These are phyloP conservation scores for Vanderwaltozyma yarrowii DNA, from an alignment of 805 yeast species.

Conservation along the genomic window DNA sequence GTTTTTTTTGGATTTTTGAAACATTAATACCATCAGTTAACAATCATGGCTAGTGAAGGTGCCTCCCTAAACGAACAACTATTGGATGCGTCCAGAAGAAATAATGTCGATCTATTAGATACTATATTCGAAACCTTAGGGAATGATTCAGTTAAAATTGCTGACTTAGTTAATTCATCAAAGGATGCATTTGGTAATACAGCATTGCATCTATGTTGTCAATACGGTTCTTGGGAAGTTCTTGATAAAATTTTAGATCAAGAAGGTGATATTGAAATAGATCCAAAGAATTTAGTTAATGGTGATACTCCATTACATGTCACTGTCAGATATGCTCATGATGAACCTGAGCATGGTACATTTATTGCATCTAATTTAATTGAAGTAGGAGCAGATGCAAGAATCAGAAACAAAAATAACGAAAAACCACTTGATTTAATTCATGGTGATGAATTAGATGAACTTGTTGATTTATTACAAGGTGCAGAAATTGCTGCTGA, in stretches of 20 bases:
- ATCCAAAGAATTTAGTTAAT: slow-evolving; percentile 58
- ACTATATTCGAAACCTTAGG: slow-evolving; percentile 39
- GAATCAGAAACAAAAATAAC: slow-evolving; percentile 47
- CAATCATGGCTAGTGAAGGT: slow-evolving; percentile 38
- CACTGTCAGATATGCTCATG: slow-evolving; percentile 66
- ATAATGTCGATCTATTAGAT: slow-evolving; percentile 66
- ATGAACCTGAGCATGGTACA: slow-evolving; percentile 78
- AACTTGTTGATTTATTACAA: slow-evolving; percentile 54
- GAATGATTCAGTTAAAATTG: slow-evolving; percentile 27
- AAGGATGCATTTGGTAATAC: slow-evolving; percentile 71
- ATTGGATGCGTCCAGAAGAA: slow-evolving; percentile 78
- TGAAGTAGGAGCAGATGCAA: slow-evolving; percentile 87
- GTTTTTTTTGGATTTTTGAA: no score
- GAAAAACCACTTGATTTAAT: slow-evolving; percentile 69
- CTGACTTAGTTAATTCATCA: slow-evolving; percentile 54
- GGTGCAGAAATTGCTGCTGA: slow-evolving; percentile 72
- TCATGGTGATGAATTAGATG: slow-evolving; percentile 40
- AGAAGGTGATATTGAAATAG: slow-evolving; percentile 78
- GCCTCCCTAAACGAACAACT: slow-evolving; percentile 73
- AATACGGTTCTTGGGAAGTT: slow-evolving; percentile 76
- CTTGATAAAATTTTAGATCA: slow-evolving; percentile 74
- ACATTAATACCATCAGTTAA: no score
- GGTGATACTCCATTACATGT: slow-evolving; percentile 86
- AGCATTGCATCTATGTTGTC: slow-evolving; percentile 73
- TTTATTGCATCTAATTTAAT: slow-evolving; percentile 70